A percentile compares a stretch with the other conserved stretches of the same genome.
phyloP scores from a whole-genome alignment of 768 basidiomycete genomes.

The Tylopilus balloui region DNA sequence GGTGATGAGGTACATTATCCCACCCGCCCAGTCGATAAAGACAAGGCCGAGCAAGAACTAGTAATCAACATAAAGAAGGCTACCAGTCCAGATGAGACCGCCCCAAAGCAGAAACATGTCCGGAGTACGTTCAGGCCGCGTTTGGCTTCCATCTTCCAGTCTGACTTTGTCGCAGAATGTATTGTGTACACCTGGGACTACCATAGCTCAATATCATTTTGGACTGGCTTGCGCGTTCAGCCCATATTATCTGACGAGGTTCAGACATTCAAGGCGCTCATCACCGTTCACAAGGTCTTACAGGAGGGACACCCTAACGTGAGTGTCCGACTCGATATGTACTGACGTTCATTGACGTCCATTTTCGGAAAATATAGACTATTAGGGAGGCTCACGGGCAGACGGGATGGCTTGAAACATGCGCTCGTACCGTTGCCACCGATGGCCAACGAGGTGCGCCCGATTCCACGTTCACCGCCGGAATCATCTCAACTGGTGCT shows the following conservation, averaged over 20 bases:
- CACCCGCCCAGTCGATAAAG: conserved; percentile 96
- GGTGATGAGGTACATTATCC: conserved; percentile 82
- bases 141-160: conserved; percentile 4
- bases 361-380: conserved; percentile 49
- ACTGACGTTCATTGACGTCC: conserved; percentile 5
- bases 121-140: conserved; percentile 62
- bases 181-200: conserved; percentile 99
- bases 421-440: conserved; percentile 78
- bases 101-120: conserved; percentile 99
- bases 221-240: conserved; percentile 95
- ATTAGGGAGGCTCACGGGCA: conserved; percentile 97
- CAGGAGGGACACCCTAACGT: conserved; percentile 98
- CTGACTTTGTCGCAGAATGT: conserved; percentile 58
- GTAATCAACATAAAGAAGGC: conserved; percentile 98
- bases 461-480: neutral
- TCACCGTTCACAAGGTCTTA: conserved; percentile 94
- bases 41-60: conserved; percentile 94
- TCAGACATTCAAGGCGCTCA: conserved; percentile 97
- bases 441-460: conserved; percentile 71
- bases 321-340: conserved; percentile 18
- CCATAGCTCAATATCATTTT: conserved; percentile 95
- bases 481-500: conserved; percentile 6
- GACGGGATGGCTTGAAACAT: conserved; percentile 97
- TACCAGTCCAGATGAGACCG: conserved; percentile 89
- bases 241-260: conserved; percentile 97